Conservation (phyloP, 2,329 filamentous ascomycete species). For the Fusarium dlaminii region DNA sequence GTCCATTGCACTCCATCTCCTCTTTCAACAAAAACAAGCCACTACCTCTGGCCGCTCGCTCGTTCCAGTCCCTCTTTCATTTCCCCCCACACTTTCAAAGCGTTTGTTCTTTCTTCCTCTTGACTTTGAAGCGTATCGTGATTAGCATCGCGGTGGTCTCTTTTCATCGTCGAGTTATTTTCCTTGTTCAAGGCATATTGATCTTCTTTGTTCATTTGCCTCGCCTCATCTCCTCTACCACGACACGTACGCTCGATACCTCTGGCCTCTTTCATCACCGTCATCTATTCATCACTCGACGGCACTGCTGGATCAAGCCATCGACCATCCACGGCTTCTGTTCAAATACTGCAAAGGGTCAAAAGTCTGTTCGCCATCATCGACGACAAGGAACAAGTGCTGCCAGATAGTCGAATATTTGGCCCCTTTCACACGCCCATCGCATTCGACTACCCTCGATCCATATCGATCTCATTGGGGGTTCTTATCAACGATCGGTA, state of each 20-base stretch:
- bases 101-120: conserved; percentile 35
- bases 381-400: not conserved
- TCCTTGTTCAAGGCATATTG: not conserved
- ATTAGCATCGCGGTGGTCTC: conserved; percentile 6
- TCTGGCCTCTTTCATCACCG: not conserved
- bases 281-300: conserved; percentile 16
- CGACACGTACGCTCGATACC: conserved; percentile 16
- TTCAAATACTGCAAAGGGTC: not conserved
- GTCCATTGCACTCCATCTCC: conserved; percentile 43
- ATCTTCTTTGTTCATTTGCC: not conserved
- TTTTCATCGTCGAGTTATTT: conserved; percentile 30
- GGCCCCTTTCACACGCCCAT: not conserved
- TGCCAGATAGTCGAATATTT: not conserved
- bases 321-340: not conserved
- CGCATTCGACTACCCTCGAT: not conserved
- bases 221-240: not conserved
- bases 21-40: conserved; percentile 55
- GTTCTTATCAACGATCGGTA: not conserved
- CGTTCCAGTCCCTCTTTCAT: conserved; percentile 55
- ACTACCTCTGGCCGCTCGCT: conserved; percentile 49
- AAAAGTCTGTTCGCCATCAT: not conserved
- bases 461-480: not conserved
- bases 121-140: conserved; percentile 30
- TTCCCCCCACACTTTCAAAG: conserved; percentile 42
- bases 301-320: conserved; percentile 11